Evolutionary conservation across 441 rosid species (phyloP).

Genomic region (Pelargonium australe): DNA sequence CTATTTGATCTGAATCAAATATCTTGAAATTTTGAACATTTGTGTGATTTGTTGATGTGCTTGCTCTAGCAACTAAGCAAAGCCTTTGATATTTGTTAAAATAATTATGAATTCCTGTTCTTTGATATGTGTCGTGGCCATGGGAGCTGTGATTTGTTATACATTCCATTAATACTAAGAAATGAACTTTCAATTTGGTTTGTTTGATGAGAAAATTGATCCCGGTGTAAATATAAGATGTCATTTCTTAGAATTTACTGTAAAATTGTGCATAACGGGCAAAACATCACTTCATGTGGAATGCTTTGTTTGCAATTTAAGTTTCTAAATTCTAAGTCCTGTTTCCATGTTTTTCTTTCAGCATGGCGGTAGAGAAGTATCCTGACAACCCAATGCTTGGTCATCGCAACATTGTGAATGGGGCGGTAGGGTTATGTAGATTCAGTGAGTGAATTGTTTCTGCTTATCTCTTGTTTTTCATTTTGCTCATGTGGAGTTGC

Average conservation of each 20-base stretch:
- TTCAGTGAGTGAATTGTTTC: not conserved
- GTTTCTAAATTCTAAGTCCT: not conserved
- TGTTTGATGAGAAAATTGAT: not conserved
- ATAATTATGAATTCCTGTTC: not conserved
- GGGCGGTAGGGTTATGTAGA: constrained; percentile 40
- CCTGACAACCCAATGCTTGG: constrained; percentile 85
- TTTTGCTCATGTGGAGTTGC: not conserved
- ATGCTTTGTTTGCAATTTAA: not conserved
- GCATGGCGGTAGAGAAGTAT: constrained; percentile 67
- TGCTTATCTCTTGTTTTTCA: not conserved
- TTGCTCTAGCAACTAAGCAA: not conserved
- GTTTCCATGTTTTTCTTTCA: constrained; percentile 24
- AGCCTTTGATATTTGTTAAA: not conserved
- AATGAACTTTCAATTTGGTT: not conserved
- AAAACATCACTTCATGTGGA: not conserved
- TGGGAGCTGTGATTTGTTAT: constrained; percentile 2
- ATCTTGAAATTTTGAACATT: not conserved
- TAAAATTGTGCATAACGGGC: not conserved
- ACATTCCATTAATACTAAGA: not conserved
- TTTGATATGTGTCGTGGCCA: not conserved
- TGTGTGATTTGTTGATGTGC: constrained; percentile 3
- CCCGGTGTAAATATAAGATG: not conserved
- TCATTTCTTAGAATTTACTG: not conserved
- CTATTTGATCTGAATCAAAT: not conserved
- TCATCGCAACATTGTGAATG: constrained; percentile 57